These are phyloP conservation scores for Rhodotorula kratochvilovae DNA, from an alignment of 768 basidiomycete genomes.

Conservation along the genomic window DNA sequence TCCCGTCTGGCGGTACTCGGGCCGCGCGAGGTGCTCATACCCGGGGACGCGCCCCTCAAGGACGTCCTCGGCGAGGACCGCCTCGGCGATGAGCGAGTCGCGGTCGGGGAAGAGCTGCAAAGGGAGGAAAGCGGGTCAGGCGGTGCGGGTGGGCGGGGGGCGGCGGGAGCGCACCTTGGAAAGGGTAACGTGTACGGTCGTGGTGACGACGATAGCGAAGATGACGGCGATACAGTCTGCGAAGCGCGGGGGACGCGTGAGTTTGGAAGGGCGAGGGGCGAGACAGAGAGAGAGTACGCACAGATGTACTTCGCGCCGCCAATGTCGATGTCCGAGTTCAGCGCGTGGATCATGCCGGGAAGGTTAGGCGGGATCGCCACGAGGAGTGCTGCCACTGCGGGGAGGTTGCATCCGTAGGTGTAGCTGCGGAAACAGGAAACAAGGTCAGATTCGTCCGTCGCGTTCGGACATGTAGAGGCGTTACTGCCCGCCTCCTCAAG, in stretches of 20 bases:
- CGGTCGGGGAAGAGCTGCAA: constrained; percentile 28
- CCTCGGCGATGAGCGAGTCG: constrained; percentile 22
- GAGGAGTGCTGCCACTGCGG: constrained; percentile 65
- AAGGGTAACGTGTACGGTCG: background rate
- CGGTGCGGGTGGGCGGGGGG: background rate
- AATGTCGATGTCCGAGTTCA: constrained; percentile 62
- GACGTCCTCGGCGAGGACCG: constrained; percentile 25
- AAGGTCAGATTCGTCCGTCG: background rate
- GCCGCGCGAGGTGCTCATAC: constrained; percentile 25
- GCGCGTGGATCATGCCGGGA: constrained; percentile 71
- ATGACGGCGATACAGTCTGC: constrained; percentile 20
- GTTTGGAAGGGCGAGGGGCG: background rate
- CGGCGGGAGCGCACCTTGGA: background rate
- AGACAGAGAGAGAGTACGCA: background rate
- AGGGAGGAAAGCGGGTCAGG: background rate
- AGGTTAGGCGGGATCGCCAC: constrained; percentile 65
- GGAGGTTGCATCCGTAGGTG: constrained; percentile 58
- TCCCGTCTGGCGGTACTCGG: background rate
- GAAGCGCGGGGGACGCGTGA: background rate
- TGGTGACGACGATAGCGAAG: constrained; percentile 15
- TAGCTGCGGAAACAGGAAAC: constrained; percentile 50
- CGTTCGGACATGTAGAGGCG: no score
- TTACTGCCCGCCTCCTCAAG: no score
- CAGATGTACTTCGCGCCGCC: constrained; percentile 48
- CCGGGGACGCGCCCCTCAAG: constrained; percentile 29